Evolutionary conservation across 2,329 filamentous ascomycete species (phyloP).

Genomic region (Fusarium ramigenum): DNA sequence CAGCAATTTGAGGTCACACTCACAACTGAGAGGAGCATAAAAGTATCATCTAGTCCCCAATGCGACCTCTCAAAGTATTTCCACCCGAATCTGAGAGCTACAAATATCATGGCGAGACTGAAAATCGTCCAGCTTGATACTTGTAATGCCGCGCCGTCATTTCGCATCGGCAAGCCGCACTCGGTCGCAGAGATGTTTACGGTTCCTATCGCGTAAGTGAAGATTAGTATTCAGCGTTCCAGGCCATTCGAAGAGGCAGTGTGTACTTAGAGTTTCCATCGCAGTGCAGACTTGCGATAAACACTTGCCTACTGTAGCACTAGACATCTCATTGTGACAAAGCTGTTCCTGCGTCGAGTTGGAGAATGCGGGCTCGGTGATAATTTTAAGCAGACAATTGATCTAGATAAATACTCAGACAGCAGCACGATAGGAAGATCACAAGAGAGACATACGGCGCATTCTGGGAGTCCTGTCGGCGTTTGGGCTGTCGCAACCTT

Average conservation of each 20-base stretch:
- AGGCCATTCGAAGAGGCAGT: too few relatives aligned
- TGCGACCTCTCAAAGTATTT: background rate
- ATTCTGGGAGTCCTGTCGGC: background rate
- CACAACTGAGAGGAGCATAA: background rate
- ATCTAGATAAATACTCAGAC: too few relatives aligned
- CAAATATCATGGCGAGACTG: background rate
- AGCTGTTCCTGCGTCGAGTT: background rate
- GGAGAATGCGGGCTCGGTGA: background rate
- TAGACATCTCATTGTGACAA: background rate
- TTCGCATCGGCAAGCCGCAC: background rate
- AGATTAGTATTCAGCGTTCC: too few relatives aligned
- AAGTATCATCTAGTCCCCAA: background rate
- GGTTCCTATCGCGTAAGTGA: background rate
- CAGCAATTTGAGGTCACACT: background rate
- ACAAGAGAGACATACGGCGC: background rate
- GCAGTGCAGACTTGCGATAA: background rate
- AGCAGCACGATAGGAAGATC: background rate
- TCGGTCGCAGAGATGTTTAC: background rate
- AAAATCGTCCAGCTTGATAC: background rate
- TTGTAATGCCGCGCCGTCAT: background rate
- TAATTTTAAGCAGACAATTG: background rate
- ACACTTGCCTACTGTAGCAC: background rate
- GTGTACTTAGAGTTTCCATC: background rate
- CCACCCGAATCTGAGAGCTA: background rate
- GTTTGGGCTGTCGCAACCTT: background rate